A percentile compares a stretch with the other conserved stretches of the same genome.
phyloP scores from a whole-genome alignment of 2,329 filamentous ascomycete genomes.

The Colletotrichum sublineola region DNA sequence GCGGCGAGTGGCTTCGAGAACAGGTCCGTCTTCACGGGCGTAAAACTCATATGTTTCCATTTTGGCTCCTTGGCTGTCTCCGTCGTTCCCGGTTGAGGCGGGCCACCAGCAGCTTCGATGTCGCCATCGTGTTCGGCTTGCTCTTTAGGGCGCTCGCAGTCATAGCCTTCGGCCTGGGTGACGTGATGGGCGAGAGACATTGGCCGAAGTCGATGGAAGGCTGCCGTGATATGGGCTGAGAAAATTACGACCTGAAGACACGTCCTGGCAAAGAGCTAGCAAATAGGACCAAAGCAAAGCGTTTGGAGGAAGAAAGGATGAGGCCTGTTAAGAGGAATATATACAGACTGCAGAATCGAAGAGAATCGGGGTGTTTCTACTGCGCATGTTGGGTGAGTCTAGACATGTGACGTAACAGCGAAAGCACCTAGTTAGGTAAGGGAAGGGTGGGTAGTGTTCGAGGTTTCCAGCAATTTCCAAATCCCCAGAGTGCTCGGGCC shows the following conservation, averaged over 20 bases:
- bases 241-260: not conserved
- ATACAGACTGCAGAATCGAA: not conserved
- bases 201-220: not conserved
- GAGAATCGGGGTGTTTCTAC: slow-evolving; percentile 9
- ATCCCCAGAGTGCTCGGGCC: slow-evolving; percentile 27
- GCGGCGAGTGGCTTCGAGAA: slow-evolving; percentile 48
- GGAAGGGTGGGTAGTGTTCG: slow-evolving; percentile 22
- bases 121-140: slow-evolving; percentile 44
- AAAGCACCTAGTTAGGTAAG: not conserved
- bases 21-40: slow-evolving; percentile 45
- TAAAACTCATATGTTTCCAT: slow-evolving; percentile 48
- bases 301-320: not conserved
- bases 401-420: slow-evolving; percentile 32
- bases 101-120: slow-evolving; percentile 47
- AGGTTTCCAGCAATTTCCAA: slow-evolving; percentile 42
- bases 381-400: not conserved
- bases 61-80: slow-evolving; percentile 28
- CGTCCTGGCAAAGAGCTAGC: not conserved
- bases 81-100: slow-evolving; percentile 42
- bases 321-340: not conserved
- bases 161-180: slow-evolving; percentile 57
- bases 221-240: too few relatives aligned
- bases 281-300: not conserved
- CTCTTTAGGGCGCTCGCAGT: slow-evolving; percentile 50
- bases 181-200: slow-evolving; percentile 61